Percentiles rank a stretch among this genome's conserved stretches.
Evolutionary conservation across 805 yeast species (phyloP).

Genomic region (Yamadazyma olivae): DNA sequence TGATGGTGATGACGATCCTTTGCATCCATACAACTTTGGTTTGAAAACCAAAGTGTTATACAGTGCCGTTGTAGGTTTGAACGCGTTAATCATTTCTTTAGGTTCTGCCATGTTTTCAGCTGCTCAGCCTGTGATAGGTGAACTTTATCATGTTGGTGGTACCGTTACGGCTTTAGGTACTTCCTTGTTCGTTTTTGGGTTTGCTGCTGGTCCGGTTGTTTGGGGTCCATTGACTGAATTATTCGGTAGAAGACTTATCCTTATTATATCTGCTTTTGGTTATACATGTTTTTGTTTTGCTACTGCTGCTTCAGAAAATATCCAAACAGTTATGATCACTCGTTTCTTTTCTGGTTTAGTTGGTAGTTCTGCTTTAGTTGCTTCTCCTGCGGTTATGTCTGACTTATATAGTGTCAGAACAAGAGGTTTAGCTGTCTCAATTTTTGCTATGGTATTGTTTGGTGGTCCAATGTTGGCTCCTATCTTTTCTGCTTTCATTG

Average conservation of each 20-base stretch:
- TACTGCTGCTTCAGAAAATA: slow-evolving; percentile 71
- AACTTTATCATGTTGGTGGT: slow-evolving; percentile 52
- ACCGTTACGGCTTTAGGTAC: slow-evolving; percentile 75
- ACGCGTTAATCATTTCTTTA: slow-evolving; percentile 51
- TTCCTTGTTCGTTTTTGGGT: slow-evolving; percentile 84
- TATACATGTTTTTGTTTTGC: slow-evolving; percentile 50
- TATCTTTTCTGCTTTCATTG: slow-evolving; percentile 46
- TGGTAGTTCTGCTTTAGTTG: slow-evolving; percentile 84
- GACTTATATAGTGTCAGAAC: slow-evolving; percentile 65
- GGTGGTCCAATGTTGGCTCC: slow-evolving; percentile 84
- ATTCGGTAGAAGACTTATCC: slow-evolving; percentile 39
- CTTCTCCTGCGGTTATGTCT: slow-evolving; percentile 81
- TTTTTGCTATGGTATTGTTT: slow-evolving; percentile 72
- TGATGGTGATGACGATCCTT: slow-evolving; percentile 78
- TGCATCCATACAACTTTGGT: slow-evolving; percentile 80
- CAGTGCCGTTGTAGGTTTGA: slow-evolving; percentile 26
- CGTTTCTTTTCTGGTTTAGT: slow-evolving; percentile 77
- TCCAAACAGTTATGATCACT: slow-evolving; percentile 73
- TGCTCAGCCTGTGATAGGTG: slow-evolving; percentile 48
- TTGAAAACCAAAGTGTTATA: slow-evolving; percentile 19
- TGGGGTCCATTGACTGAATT: slow-evolving; percentile 53
- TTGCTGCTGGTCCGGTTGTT: slow-evolving; percentile 86
- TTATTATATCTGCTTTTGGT: slow-evolving; percentile 39
- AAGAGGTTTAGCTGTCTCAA: slow-evolving; percentile 74
- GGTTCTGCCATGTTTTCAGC: slow-evolving; percentile 84